Conservation (phyloP, 768 basidiomycete species). For the Mycena sanguinolenta region DNA sequence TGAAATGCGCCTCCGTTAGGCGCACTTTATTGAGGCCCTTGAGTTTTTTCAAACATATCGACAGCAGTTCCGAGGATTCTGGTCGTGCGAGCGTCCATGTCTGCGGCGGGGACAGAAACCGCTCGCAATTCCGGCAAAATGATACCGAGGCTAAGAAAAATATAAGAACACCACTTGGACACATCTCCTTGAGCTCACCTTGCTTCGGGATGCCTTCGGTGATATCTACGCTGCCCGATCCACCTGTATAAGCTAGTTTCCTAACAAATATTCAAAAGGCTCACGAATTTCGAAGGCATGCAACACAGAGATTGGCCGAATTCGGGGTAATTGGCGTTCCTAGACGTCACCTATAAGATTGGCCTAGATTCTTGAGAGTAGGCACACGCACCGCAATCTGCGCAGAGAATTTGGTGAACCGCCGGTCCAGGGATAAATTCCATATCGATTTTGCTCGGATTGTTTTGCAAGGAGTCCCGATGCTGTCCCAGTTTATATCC, state of each 20-base stretch:
- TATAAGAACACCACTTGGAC: background rate
- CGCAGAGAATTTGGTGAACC: slow-evolving; percentile 87
- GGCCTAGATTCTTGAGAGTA: slow-evolving; percentile 3
- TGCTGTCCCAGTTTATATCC: slow-evolving; percentile 1
- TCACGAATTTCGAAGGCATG: slow-evolving; percentile 89
- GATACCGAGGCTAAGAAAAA: slow-evolving; percentile 79
- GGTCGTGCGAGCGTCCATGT: slow-evolving; percentile 89
- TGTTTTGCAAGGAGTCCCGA: background rate
- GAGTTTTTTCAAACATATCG: slow-evolving; percentile 94
- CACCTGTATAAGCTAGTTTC: background rate
- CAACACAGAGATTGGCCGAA: slow-evolving; percentile 92
- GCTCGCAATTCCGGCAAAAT: slow-evolving; percentile 96
- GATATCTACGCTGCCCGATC: slow-evolving; percentile 84
- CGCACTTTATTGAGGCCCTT: slow-evolving; percentile 95
- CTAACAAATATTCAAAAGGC: slow-evolving; percentile 39
- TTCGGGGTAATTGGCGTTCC: slow-evolving; percentile 92
- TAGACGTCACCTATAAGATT: slow-evolving; percentile 44
- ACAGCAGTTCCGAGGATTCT: slow-evolving; percentile 93
- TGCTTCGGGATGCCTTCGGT: slow-evolving; percentile 98
- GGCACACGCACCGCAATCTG: slow-evolving; percentile 79
- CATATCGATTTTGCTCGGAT: slow-evolving; percentile 59
- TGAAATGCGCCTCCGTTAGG: slow-evolving; percentile 97
- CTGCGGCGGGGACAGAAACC: slow-evolving; percentile 91
- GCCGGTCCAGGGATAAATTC: slow-evolving; percentile 83
- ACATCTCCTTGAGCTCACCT: slow-evolving; percentile 61